A percentile compares a stretch with the other conserved stretches of the same genome.
Conservation (phyloP, 2,329 filamentous ascomycete genomes). For the Fusarium tanahbumbuense region DNA sequence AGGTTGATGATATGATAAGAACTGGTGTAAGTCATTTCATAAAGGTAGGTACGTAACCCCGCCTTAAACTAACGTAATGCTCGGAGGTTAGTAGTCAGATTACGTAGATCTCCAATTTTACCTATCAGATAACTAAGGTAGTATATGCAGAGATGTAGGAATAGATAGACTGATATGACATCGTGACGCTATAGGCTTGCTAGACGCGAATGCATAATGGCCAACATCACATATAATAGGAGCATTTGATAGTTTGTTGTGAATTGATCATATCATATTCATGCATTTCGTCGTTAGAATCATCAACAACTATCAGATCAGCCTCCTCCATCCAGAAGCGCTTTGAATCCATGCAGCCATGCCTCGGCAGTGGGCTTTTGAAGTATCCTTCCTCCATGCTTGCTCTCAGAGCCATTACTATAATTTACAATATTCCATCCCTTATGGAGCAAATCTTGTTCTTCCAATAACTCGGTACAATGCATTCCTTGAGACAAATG, state of each 20-base stretch:
- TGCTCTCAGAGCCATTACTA: constrained; percentile 40
- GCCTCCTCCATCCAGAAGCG: constrained; percentile 26
- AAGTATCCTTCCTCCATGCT: constrained; percentile 17
- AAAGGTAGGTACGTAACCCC: constrained; percentile 10
- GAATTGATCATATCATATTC: constrained; percentile 51
- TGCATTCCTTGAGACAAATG: constrained; percentile 30
- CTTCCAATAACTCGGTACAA: constrained; percentile 35
- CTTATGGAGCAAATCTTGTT: constrained; percentile 18
- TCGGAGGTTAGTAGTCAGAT: constrained; percentile 1
- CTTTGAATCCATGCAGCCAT: constrained; percentile 19
- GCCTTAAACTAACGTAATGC: constrained; percentile 13
- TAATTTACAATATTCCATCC: constrained; percentile 45
- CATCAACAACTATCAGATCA: constrained; percentile 47
- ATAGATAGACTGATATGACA: constrained; percentile 6
- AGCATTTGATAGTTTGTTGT: constrained; percentile 14
- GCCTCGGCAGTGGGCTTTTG: constrained; percentile 15
- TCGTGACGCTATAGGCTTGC: neutral
- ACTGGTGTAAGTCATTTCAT: neutral
- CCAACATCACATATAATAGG: neutral
- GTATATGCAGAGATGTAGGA: neutral
- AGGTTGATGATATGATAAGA: neutral
- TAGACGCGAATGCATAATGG: neutral
- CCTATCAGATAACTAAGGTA: neutral
- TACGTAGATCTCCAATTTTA: constrained; percentile 18
- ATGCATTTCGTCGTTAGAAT: constrained; percentile 50